Percentiles rank a stretch among this genome's conserved stretches.
Evolutionary conservation across 176 grass and related monocot genomes (phyloP).

Genomic region (Musa beccarii): DNA sequence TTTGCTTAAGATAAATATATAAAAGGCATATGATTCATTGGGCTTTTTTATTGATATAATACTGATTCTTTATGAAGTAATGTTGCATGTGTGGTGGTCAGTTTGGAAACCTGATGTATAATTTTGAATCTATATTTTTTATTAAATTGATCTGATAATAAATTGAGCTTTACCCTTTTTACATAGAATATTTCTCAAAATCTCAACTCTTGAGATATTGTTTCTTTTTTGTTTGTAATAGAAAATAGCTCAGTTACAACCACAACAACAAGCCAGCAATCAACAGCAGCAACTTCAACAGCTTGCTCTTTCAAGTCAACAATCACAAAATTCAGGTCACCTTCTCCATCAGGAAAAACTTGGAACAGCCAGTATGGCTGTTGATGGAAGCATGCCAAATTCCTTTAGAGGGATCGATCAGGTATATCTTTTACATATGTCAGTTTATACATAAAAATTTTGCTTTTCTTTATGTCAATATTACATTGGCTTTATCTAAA

Average conservation of each 20-base stretch:
- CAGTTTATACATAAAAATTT: background rate
- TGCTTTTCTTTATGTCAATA: background rate
- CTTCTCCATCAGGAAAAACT: constrained; percentile 55
- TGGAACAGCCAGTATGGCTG: constrained; percentile 44
- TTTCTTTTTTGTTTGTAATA: constrained; percentile 65
- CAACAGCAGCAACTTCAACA: constrained; percentile 50
- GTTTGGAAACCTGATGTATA: too few species aligned
- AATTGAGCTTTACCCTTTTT: too few species aligned
- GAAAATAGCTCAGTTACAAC: constrained; percentile 71
- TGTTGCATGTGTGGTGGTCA: too few species aligned
- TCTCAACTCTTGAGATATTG: background rate
- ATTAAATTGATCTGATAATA: too few species aligned
- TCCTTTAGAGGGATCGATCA: constrained; percentile 49
- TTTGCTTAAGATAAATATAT: too few species aligned
- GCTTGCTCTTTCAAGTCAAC: constrained; percentile 57
- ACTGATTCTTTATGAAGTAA: too few species aligned
- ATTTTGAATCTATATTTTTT: too few species aligned
- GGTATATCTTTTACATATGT: constrained; percentile 24
- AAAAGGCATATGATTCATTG: too few species aligned
- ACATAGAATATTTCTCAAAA: background rate
- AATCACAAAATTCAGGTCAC: constrained; percentile 61
- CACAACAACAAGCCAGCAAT: constrained; percentile 45
- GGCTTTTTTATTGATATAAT: too few species aligned
- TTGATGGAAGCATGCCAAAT: constrained; percentile 49
- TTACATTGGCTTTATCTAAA: too few species aligned